Evolutionary conservation across 495 filamentous ascomycete genomes (phyloP), one percentile per base, ranked within the genome.

Genomic region (Thermochaetoides thermophila): DNA sequence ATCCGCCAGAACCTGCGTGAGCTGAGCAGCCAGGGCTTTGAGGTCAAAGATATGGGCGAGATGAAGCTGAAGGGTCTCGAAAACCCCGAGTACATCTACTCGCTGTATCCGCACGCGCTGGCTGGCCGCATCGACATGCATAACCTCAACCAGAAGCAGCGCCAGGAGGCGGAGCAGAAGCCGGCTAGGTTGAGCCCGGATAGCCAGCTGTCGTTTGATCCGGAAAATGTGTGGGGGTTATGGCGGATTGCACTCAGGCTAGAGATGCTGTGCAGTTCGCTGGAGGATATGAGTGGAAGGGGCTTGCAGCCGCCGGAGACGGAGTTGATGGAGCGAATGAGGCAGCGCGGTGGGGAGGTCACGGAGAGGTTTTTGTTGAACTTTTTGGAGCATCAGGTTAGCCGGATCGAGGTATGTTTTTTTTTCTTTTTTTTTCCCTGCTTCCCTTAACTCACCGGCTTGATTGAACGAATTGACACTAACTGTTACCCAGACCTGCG

Each of bases 1-100:
- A 93, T 97, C 40, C 78, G 83, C 38, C 77, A 74, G 25, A 89
- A 97, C 55, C 70, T 97, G 13, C 75, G 84, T 20, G 78, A 81
- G 10, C 66, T 99, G 15, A 84, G 75, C 40, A 84, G 76, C 40
- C 84, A 92, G 60, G 91, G 91, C 12, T 99, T 96, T 48, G 82
- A 92, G 50, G 84, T 95, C 48, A 94, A 94, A 54, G 84, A 91
- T 42, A 81, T 96, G 46, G 89, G 89, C 14, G 81, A 93, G 47
- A 74, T 75, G 26, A 94, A 89, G 46, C 62, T 99, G 21, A 99
- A 99, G 53, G 89, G 89, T 2, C 71, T 99, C 6, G 89, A 99
- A 50, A 99, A 99, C 53, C 89, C 91, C 4, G 89, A 99, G 52
- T 76, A 82, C 33, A 76, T 99, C 32, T 93, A 87, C 52, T 72